Percentiles rank a stretch among this genome's conserved stretches.
Evolutionary conservation across 2,329 filamentous ascomycete genomes (phyloP).

Genomic region (Cladophialophora yegresii): DNA sequence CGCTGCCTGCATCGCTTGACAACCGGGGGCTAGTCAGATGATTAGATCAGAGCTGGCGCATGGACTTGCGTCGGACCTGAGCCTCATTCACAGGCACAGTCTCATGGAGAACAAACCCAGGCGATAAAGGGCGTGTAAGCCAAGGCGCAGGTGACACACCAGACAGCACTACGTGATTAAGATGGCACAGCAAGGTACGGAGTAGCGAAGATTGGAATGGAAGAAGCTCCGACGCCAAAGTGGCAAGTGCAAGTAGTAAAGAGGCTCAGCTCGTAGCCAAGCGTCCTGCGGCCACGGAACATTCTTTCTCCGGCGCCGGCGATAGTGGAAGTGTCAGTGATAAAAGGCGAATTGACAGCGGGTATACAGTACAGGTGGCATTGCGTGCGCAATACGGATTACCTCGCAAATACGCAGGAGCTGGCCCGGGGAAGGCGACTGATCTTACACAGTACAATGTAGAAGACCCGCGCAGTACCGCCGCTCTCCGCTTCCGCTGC

Average conservation of each 20-base stretch:
- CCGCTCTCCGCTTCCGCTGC: slow-evolving; percentile 10
- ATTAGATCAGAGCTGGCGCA: neutral
- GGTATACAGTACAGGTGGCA: too few relatives aligned
- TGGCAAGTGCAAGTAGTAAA: neutral
- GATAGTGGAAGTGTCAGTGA: slow-evolving; percentile 6
- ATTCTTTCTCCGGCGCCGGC: slow-evolving; percentile 13
- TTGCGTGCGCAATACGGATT: neutral
- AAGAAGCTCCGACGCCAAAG: neutral
- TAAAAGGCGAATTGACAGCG: neutral
- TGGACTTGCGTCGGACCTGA: neutral
- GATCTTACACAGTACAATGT: too few relatives aligned
- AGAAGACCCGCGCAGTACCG: too few relatives aligned
- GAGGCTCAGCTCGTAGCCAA: slow-evolving; percentile 23
- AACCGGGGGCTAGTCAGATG: neutral
- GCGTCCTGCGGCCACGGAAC: slow-evolving; percentile 4
- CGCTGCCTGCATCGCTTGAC: neutral
- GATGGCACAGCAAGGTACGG: neutral
- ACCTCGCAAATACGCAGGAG: too few relatives aligned
- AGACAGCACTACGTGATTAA: neutral
- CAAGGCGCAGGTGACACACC: neutral
- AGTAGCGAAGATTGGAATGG: neutral
- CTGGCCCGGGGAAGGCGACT: too few relatives aligned
- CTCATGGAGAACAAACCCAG: neutral
- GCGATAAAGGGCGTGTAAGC: neutral
- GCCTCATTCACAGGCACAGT: neutral